These are phyloP conservation scores for Spatholobus suberectus DNA, from an alignment of 306 rosid species.

Conservation along the genomic window DNA sequence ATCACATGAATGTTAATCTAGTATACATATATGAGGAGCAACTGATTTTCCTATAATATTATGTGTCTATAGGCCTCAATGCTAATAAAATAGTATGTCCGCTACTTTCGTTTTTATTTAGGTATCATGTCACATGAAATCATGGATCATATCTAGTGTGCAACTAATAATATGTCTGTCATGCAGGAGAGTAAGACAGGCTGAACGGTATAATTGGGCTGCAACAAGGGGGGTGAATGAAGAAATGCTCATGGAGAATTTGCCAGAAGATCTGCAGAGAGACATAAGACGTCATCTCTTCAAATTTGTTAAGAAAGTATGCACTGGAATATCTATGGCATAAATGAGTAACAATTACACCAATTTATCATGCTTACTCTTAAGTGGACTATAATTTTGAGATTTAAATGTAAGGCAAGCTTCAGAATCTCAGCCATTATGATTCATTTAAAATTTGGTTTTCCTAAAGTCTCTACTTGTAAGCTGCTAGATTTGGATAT, in stretches of 20 bases:
- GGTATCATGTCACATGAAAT: background rate
- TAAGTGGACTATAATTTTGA: background rate
- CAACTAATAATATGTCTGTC: background rate
- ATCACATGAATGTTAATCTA: background rate
- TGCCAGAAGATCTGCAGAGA: constrained; percentile 88
- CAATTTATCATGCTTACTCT: background rate
- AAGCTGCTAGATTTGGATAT: background rate
- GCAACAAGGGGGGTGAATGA: constrained; percentile 95
- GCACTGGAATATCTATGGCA: constrained; percentile 9
- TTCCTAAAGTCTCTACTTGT: background rate
- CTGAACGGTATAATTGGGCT: constrained; percentile 87
- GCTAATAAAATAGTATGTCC: background rate
- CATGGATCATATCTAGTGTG: background rate
- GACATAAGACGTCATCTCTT: constrained; percentile 92
- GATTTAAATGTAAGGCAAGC: background rate
- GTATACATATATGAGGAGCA: background rate
- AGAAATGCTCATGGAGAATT: constrained; percentile 69
- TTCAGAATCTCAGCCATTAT: background rate
- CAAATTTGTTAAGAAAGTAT: constrained; percentile 45
- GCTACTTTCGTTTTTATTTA: background rate
- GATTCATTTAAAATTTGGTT: background rate
- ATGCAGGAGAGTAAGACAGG: constrained; percentile 71
- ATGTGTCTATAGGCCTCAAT: background rate
- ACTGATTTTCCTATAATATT: background rate
- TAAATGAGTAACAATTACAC: constrained; percentile 1